Evolutionary conservation across 2,329 filamentous ascomycete genomes (phyloP).

Genomic region (Colletotrichum musicola): DNA sequence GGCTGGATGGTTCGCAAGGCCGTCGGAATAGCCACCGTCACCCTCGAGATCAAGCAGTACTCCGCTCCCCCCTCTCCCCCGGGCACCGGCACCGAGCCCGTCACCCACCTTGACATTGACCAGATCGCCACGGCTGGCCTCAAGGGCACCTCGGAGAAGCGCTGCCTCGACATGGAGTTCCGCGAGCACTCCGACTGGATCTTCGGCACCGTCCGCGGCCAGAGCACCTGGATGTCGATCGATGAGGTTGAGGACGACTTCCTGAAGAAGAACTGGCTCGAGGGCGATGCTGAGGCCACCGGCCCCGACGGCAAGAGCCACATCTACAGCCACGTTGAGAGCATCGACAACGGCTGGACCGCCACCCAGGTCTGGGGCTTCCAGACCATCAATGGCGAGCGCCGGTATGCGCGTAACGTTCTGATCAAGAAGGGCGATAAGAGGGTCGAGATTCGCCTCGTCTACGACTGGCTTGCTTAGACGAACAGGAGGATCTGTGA

Average conservation of each 20-base stretch:
- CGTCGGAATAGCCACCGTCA: constrained; percentile 77
- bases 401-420: constrained; percentile 66
- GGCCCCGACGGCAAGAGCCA: constrained; percentile 71
- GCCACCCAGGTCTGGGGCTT: constrained; percentile 73
- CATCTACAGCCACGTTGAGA: constrained; percentile 74
- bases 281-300: constrained; percentile 63
- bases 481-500: constrained; percentile 34
- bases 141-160: constrained; percentile 71
- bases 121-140: constrained; percentile 80
- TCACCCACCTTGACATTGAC: constrained; percentile 77
- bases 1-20: constrained; percentile 80
- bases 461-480: constrained; percentile 64
- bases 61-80: constrained; percentile 57
- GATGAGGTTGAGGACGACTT: constrained; percentile 67
- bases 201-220: constrained; percentile 79
- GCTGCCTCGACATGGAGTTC: constrained; percentile 62
- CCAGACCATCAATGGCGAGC: constrained; percentile 64
- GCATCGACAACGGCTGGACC: constrained; percentile 64
- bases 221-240: constrained; percentile 62
- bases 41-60: constrained; percentile 72
- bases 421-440: constrained; percentile 64
- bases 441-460: constrained; percentile 63
- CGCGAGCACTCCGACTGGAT: constrained; percentile 82
- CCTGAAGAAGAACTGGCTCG: constrained; percentile 70
- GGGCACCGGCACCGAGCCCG: constrained; percentile 51